Evolutionary conservation across 2,329 filamentous ascomycete species (phyloP), one percentile per base, ranked within the genome.

Genomic region (Xylariaceae sp.): DNA sequence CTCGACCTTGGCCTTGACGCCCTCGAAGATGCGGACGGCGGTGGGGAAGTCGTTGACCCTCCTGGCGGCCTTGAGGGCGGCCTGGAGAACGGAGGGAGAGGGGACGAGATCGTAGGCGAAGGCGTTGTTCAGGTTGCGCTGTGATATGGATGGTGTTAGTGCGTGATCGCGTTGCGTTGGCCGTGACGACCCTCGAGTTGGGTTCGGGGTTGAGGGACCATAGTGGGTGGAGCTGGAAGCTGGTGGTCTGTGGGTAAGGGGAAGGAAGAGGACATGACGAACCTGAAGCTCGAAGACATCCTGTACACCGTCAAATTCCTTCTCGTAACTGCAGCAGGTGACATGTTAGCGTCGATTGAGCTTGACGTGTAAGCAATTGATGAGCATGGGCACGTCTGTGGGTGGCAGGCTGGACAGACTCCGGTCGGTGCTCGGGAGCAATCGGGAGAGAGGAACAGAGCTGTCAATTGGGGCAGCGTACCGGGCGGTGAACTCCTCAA

Each of bases 231-330:
- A 50, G 45, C 45, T 45, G 28, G 14, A 33, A 48, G 38, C 17
- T n/a, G 34, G 36, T 39, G 18, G 16, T 28, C 22, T 28, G 22
- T 28, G 22, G 22, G 22, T 28, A 28, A 28, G 22, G 28, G 42
- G 17, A 16, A 18, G 43, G 42, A 44, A 40, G 54, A 50, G 47
- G 39, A 45, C 42, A 51, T 47, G 42, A 58, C 48, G 56, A 86
- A 96, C 92, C 90, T 97, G 92, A 71, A 99, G 90, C 86, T 99
- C 94, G 75, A 99, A 99, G 71, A 97, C 93, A 79, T 99, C 94
- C 78, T 97, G 90, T 63, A 99, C 94, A 70, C 78, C 77, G 60
- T 99, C 93, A 71, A 99, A 99, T 79, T 99, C 94, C 85, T 97
- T 97, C 84, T 99, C 94, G 72, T 96, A 99, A 80, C 94, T 99